Percentiles rank a stretch among this genome's conserved stretches.
phyloP scores from a whole-genome alignment of 1,284 basidiomycete species.

The Pseudozyma sp. region DNA sequence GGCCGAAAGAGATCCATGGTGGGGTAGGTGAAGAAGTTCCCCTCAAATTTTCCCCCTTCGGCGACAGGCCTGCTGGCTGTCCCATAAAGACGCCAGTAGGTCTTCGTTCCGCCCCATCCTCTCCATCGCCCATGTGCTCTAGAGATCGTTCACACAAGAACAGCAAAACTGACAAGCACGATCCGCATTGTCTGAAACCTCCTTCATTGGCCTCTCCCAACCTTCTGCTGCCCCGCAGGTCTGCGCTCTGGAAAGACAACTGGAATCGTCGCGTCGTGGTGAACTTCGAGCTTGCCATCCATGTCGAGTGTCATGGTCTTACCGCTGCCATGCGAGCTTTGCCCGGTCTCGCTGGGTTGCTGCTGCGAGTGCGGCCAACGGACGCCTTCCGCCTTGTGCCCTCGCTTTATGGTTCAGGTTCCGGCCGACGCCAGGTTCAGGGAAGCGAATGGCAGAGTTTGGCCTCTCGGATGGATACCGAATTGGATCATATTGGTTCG shows the following conservation, averaged over 20 bases:
- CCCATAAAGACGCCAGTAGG: neutral
- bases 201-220: neutral
- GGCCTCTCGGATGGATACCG: slow-evolving; percentile 35
- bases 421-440: neutral
- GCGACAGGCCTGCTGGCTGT: neutral
- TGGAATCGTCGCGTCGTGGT: slow-evolving; percentile 27
- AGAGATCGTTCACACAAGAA: too few species aligned
- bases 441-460: slow-evolving; percentile 25
- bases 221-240: slow-evolving; percentile 12
- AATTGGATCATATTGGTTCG: slow-evolving; percentile 35
- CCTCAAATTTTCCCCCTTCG: slow-evolving; percentile 3
- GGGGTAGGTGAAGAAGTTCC: slow-evolving; percentile 47
- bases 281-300: slow-evolving; percentile 26
- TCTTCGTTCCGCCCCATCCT: too few species aligned
- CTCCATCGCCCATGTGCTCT: too few species aligned
- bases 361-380: slow-evolving; percentile 15
- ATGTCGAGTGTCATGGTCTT: slow-evolving; percentile 24
- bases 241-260: slow-evolving; percentile 36
- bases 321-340: slow-evolving; percentile 7
- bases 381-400: slow-evolving; percentile 8
- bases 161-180: slow-evolving; percentile 25
- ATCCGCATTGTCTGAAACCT: slow-evolving; percentile 12
- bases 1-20: slow-evolving; percentile 68
- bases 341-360: slow-evolving; percentile 6
- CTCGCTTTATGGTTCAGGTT: neutral